Conservation (phyloP, 2,329 filamentous ascomycete species). For the Knoxdaviesia capensis region DNA sequence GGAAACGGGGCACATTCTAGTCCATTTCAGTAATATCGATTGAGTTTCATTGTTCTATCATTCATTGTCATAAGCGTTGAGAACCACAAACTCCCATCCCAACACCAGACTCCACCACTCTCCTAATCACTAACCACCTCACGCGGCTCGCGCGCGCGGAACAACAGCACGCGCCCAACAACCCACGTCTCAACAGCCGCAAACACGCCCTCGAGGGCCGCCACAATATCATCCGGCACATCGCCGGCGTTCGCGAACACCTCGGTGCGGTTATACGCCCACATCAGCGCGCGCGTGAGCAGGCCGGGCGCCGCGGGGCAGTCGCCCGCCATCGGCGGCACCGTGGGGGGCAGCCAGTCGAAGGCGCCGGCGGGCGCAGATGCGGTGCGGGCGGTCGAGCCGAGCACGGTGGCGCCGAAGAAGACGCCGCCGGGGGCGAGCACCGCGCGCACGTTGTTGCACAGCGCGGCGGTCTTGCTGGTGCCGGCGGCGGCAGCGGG, state of each 20-base stretch:
- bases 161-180: constrained; percentile 18
- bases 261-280: constrained; percentile 14
- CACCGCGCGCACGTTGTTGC: constrained; percentile 4
- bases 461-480: constrained; percentile 3
- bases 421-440: constrained; percentile 8
- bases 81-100: too few relatives aligned
- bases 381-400: constrained; percentile 2
- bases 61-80: too few relatives aligned
- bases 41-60: too few relatives aligned
- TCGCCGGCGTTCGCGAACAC: constrained; percentile 20
- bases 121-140: too few relatives aligned
- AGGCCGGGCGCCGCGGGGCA: not conserved
- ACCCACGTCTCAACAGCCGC: constrained; percentile 17
- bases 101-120: too few relatives aligned
- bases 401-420: constrained; percentile 10
- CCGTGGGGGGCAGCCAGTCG: constrained; percentile 3
- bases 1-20: too few relatives aligned
- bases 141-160: too few relatives aligned
- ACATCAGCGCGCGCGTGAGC: constrained; percentile 7
- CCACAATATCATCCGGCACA: constrained; percentile 12
- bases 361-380: constrained; percentile 1
- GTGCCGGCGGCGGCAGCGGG: not conserved
- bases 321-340: not conserved
- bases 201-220: constrained; percentile 15
- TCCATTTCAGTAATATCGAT: too few relatives aligned